phyloP scores from a whole-genome alignment of 108 stramenopile genomes.

The Schizochytrium sp. region DNA sequence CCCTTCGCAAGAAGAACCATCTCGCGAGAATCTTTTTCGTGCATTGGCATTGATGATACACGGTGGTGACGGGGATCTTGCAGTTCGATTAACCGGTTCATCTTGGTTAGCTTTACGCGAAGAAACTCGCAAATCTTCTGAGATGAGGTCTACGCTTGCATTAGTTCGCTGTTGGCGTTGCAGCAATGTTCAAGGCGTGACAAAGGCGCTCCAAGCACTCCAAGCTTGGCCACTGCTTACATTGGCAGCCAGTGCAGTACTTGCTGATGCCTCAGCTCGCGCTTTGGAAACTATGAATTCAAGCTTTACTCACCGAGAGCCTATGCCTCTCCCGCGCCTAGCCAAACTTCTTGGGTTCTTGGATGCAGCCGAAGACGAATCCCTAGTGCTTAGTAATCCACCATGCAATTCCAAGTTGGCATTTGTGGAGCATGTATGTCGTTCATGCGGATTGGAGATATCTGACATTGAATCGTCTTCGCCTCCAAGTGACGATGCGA shows the following conservation, averaged over 20 bases:
- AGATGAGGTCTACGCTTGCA: no score
- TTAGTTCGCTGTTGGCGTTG: no score
- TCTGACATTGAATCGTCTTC: background rate
- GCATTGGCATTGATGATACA: no score
- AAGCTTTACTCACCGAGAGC: conserved; percentile 14
- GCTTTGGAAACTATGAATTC: background rate
- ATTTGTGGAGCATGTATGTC: background rate
- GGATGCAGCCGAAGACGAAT: background rate
- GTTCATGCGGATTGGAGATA: background rate
- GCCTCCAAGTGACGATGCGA: background rate
- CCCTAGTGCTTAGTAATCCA: no score
- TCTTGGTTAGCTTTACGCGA: no score
- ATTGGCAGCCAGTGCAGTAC: background rate
- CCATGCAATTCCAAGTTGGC: background rate
- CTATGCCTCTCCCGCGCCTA: conserved; percentile 3
- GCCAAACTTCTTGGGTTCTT: background rate
- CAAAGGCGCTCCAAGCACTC: no score
- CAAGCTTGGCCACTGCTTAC: background rate
- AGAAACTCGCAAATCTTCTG: no score
- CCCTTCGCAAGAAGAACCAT: no score
- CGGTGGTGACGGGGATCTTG: no score
- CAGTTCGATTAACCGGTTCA: no score
- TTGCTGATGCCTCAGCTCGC: background rate
- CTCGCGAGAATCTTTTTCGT: no score
- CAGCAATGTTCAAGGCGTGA: no score